Percentiles rank a stretch among this genome's conserved stretches.
phyloP scores from a whole-genome alignment of 768 basidiomycete genomes.

The Serendipita sp. region DNA sequence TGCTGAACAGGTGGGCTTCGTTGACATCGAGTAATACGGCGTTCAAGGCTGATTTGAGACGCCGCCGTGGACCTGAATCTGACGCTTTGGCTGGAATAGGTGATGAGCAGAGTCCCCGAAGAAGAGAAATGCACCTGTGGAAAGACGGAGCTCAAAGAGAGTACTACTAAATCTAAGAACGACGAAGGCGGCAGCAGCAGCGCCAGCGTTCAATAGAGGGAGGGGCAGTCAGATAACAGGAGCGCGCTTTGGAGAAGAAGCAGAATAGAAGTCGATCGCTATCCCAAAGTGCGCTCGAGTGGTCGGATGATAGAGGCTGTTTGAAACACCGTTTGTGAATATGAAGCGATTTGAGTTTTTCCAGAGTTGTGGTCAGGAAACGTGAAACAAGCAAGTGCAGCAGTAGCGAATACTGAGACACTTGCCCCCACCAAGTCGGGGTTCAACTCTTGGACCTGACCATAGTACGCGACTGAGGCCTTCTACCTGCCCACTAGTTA shows the following conservation, averaged over 20 bases:
- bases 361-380: too few species aligned
- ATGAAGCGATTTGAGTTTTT: neutral
- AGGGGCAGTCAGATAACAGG: neutral
- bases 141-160: neutral
- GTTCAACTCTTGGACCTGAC: too few species aligned
- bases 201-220: neutral
- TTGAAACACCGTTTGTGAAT: neutral
- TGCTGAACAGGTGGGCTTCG: conserved; percentile 24
- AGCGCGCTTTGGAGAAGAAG: neutral
- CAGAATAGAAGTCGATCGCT: neutral
- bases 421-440: too few species aligned
- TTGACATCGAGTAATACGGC: conserved; percentile 8
- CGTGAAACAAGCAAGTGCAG: too few species aligned
- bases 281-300: too few species aligned
- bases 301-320: neutral
- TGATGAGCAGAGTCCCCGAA: conserved; percentile 34
- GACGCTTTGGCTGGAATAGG: conserved; percentile 18
- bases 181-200: neutral
- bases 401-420: too few species aligned
- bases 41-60: conserved; percentile 12
- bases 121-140: conserved; percentile 31
- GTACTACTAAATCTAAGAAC: neutral
- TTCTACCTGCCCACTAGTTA: too few species aligned
- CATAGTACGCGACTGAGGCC: too few species aligned
- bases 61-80: conserved; percentile 14